Conservation (phyloP, 768 basidiomycete species). For the Suillus clintonianus region DNA sequence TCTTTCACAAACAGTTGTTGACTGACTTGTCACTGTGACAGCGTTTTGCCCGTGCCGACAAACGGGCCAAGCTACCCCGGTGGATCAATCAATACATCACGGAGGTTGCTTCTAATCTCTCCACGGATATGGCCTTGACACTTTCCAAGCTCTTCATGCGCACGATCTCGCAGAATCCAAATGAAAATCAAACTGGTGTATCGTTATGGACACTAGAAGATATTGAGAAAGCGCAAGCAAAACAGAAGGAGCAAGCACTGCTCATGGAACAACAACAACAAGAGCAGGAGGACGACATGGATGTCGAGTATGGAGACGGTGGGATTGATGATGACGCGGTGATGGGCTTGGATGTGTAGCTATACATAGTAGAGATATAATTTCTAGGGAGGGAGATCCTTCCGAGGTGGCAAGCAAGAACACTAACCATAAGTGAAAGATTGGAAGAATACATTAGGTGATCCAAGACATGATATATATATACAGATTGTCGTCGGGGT, state of each 20-base stretch:
- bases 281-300: constrained; percentile 26
- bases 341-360: constrained; percentile 52
- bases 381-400: not conserved
- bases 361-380: not conserved
- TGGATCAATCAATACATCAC: constrained; percentile 99
- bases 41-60: constrained; percentile 92
- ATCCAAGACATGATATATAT: constrained; percentile 6
- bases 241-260: constrained; percentile 68
- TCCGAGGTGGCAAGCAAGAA: not conserved
- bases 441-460: not conserved
- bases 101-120: constrained; percentile 96
- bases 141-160: constrained; percentile 96
- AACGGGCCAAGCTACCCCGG: constrained; percentile 91
- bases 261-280: constrained; percentile 48
- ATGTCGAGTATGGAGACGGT: constrained; percentile 67
- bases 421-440: not conserved
- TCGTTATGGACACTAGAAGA: constrained; percentile 96
- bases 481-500: constrained; percentile 11
- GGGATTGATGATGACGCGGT: constrained; percentile 67
- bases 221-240: constrained; percentile 81
- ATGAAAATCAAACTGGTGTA: constrained; percentile 92
- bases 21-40: constrained; percentile 30
- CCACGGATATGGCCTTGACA: constrained; percentile 96
- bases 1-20: not conserved
- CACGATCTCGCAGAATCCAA: constrained; percentile 97